Percentiles rank a stretch among this genome's conserved stretches.
Evolutionary conservation across 148 eudicot genomes (phyloP).

Genomic region (Rhododendron kiyosumense): DNA sequence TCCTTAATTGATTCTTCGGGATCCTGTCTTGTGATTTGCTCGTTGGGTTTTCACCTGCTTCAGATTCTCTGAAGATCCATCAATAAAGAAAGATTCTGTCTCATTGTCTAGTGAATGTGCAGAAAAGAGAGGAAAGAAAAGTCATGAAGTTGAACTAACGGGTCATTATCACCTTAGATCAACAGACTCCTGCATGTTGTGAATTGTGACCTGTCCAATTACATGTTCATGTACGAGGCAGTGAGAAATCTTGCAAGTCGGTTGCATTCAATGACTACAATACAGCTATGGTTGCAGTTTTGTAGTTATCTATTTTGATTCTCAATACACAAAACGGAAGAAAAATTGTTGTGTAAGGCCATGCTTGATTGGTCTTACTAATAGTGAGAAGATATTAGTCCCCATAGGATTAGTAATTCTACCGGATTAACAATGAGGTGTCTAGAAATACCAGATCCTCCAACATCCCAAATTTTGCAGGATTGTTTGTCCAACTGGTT

Average conservation of each 20-base stretch:
- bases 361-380: not conserved
- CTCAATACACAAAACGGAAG: not conserved
- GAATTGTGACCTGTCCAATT: slow-evolving; percentile 4
- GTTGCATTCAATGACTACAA: not conserved
- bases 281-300: not conserved
- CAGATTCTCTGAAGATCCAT: not conserved
- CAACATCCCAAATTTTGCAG: not conserved
- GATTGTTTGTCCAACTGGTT: not conserved
- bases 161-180: not conserved
- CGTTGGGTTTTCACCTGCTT: not conserved
- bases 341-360: not conserved
- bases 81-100: not conserved
- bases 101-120: not conserved
- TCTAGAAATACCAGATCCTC: not conserved
- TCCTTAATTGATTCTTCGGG: slow-evolving; percentile 36
- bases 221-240: not conserved
- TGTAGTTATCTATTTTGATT: not conserved
- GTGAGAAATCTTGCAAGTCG: not conserved
- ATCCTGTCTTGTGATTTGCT: not conserved
- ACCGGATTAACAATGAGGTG: not conserved
- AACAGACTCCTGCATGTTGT: not conserved
- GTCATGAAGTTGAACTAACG: not conserved
- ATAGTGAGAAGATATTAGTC: not conserved
- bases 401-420: not conserved
- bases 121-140: not conserved